Percentiles rank a stretch among this genome's conserved stretches.
These are phyloP conservation scores for Paracoccidioides lutzii DNA, from an alignment of 2,329 filamentous ascomycete genomes.

Conservation along the genomic window DNA sequence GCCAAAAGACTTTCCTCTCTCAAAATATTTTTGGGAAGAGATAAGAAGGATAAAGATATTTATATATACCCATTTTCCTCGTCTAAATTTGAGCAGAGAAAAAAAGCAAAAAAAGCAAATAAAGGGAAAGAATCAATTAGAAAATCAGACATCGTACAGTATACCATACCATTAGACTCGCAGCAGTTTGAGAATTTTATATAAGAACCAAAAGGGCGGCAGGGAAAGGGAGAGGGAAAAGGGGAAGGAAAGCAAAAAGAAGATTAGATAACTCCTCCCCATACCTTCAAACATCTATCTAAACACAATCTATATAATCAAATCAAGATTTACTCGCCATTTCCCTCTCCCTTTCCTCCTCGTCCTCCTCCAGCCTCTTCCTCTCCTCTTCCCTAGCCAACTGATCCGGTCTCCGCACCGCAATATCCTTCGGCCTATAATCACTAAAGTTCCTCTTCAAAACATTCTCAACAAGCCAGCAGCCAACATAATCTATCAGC, in stretches of 20 bases:
- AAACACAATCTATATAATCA: background rate
- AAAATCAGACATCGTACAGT: background rate
- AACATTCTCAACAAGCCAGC: slow-evolving; percentile 74
- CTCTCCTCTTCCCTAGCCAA: slow-evolving; percentile 60
- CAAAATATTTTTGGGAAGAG: too few species aligned
- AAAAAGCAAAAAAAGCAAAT: background rate
- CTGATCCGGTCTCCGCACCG: slow-evolving; percentile 74
- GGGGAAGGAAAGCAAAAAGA: background rate
- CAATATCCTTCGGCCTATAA: slow-evolving; percentile 87
- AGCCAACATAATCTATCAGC: slow-evolving; percentile 74
- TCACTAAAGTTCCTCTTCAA: slow-evolving; percentile 82
- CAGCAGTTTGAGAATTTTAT: background rate
- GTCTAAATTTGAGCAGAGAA: background rate
- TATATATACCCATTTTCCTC: background rate
- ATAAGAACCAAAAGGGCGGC: slow-evolving; percentile 5
- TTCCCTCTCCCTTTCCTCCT: slow-evolving; percentile 30
- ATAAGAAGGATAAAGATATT: too few species aligned
- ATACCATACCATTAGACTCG: background rate
- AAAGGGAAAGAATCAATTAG: background rate
- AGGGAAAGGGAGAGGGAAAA: background rate
- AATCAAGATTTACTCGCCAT: slow-evolving; percentile 14
- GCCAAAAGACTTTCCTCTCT: too few species aligned
- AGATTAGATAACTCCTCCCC: background rate
- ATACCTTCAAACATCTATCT: background rate
- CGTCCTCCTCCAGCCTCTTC: slow-evolving; percentile 46